Evolutionary conservation across 108 stramenopile species (phyloP).

Genomic region (Epithemia pelagica): DNA sequence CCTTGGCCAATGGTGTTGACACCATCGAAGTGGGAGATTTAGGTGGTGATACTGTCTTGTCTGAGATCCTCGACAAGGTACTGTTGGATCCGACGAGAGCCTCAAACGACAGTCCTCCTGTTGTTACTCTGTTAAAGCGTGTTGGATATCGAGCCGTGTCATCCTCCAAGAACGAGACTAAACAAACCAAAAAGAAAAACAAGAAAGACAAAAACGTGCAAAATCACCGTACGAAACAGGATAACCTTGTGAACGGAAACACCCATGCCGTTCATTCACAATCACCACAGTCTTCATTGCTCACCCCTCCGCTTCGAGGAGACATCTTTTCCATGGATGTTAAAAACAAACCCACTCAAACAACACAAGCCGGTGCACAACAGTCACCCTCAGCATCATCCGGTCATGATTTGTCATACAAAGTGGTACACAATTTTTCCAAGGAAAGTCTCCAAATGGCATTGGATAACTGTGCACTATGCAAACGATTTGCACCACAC

Average conservation of each 20-base stretch:
- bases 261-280: no score
- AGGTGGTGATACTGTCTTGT: conserved; percentile 34
- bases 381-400: no score
- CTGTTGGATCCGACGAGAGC: neutral
- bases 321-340: neutral
- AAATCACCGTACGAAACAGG: conserved; percentile 5
- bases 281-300: no score
- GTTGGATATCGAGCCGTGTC: conserved; percentile 58
- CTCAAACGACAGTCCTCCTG: conserved; percentile 1
- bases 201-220: no score
- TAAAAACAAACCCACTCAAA: neutral
- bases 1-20: conserved; percentile 21
- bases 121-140: conserved; percentile 32
- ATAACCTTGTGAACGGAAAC: conserved; percentile 15
- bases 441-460: conserved; percentile 32
- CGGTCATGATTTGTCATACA: no score
- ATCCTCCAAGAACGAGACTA: no score
- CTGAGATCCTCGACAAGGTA: no score
- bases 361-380: conserved; percentile 11
- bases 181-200: no score
- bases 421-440: conserved; percentile 29
- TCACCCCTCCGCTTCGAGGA: neutral
- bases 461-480: conserved; percentile 33
- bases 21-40: conserved; percentile 40
- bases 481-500: conserved; percentile 13